A percentile compares a stretch with the other conserved stretches of the same genome.
Evolutionary conservation across 2,329 filamentous ascomycete genomes (phyloP).

Genomic region (Fusarium ramigenum): DNA sequence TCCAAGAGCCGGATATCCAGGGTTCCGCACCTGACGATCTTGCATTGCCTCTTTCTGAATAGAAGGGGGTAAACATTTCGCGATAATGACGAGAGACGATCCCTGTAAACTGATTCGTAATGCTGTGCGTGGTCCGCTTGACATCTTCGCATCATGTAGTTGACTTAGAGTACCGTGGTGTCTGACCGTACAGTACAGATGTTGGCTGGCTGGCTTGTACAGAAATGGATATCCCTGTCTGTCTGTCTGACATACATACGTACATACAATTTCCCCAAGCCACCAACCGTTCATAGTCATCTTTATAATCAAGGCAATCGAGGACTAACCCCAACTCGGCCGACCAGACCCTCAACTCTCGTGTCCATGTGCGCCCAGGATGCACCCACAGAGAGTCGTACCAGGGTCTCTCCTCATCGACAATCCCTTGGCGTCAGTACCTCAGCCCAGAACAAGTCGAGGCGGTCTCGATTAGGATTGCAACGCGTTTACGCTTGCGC

Average conservation of each 20-base stretch:
- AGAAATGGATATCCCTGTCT: slow-evolving; percentile 22
- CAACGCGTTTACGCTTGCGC: slow-evolving; percentile 38
- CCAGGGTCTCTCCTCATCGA: slow-evolving; percentile 11
- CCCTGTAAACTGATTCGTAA: background rate
- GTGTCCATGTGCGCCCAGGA: slow-evolving; percentile 31
- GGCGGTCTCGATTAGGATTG: slow-evolving; percentile 21
- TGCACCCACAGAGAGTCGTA: slow-evolving; percentile 33
- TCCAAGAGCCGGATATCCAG: slow-evolving; percentile 25
- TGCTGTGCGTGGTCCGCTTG: background rate
- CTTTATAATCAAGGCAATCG: slow-evolving; percentile 39
- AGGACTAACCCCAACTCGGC: slow-evolving; percentile 38
- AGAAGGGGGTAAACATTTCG: background rate
- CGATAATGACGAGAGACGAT: slow-evolving; percentile 14
- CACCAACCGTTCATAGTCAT: slow-evolving; percentile 37
- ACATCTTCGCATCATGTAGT: slow-evolving; percentile 18
- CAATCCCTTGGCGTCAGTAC: slow-evolving; percentile 24
- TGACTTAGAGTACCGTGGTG: background rate
- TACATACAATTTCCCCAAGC: slow-evolving; percentile 9
- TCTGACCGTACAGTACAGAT: background rate
- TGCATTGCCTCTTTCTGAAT: slow-evolving; percentile 11
- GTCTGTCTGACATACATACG: slow-evolving; percentile 27
- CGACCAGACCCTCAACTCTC: slow-evolving; percentile 27
- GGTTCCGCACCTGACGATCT: slow-evolving; percentile 17
- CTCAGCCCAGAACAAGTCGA: slow-evolving; percentile 25
- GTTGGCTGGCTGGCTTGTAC: background rate